Evolutionary conservation across 176 grass and related monocot genomes (phyloP).

Genomic region (Oryza rufipogon): DNA sequence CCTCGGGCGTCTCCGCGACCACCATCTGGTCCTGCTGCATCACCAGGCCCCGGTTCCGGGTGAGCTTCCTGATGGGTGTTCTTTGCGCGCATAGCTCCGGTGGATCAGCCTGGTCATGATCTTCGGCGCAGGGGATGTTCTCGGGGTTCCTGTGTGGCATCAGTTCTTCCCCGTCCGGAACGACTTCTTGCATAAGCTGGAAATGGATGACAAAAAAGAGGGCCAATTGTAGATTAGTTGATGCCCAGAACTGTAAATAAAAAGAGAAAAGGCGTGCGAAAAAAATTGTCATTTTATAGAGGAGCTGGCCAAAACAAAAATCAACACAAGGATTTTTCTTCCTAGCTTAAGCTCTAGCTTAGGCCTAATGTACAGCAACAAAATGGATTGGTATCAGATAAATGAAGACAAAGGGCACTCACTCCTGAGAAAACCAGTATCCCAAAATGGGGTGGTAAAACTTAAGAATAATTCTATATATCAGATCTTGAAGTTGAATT

Average conservation of each 20-base stretch:
- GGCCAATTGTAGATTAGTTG: not conserved
- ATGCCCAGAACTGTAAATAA: not conserved
- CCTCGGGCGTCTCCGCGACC: conserved; percentile 63
- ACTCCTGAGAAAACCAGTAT: not conserved
- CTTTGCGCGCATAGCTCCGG: not conserved
- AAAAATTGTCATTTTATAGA: no score
- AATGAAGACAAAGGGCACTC: not conserved
- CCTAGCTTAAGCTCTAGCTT: not conserved
- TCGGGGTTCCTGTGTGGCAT: conserved; percentile 62
- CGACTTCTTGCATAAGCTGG: conserved; percentile 70
- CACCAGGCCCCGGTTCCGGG: conserved; percentile 70
- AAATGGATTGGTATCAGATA: not conserved
- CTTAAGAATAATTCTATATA: not conserved
- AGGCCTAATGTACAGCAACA: not conserved
- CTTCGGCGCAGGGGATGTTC: not conserved
- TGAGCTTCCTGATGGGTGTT: conserved; percentile 77
- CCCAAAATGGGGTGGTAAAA: not conserved
- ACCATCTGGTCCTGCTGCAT: conserved; percentile 66
- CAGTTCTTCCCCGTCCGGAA: conserved; percentile 57
- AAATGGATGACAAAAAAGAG: not conserved
- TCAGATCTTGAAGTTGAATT: not conserved
- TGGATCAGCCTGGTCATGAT: not conserved
- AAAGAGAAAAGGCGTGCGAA: not conserved
- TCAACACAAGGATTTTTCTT: not conserved
- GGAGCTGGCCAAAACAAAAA: not conserved